Percentiles rank a stretch among this genome's conserved stretches.
phyloP scores from a whole-genome alignment of 2,329 filamentous ascomycete genomes.

The Xylariales sp. region DNA sequence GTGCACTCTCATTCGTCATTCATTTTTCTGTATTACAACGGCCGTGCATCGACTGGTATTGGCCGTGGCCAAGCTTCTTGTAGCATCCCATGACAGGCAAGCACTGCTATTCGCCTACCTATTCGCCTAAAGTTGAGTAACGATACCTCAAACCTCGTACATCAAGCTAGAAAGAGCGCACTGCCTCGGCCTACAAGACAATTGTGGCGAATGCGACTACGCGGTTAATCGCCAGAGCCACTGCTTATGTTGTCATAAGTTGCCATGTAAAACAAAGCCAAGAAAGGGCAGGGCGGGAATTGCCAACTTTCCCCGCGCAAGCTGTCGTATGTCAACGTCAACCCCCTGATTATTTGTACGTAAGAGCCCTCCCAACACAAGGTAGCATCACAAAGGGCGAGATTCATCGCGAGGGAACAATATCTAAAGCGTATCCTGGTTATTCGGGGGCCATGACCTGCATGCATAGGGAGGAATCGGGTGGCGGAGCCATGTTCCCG shows the following conservation, averaged over 20 bases:
- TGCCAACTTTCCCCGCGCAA: slow-evolving; percentile 9
- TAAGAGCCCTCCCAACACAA: slow-evolving; percentile 7
- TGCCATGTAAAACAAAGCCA: slow-evolving; percentile 10
- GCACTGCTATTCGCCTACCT: no score
- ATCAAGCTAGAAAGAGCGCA: not conserved
- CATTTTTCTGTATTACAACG: not conserved
- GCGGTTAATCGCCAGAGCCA: not conserved
- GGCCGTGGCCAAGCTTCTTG: not conserved
- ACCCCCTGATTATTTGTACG: slow-evolving; percentile 28
- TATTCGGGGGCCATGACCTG: slow-evolving; percentile 21
- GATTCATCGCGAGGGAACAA: slow-evolving; percentile 1
- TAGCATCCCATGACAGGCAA: no score
- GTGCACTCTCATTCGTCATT: not conserved
- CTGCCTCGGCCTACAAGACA: not conserved
- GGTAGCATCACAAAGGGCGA: slow-evolving; percentile 5
- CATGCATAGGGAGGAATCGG: slow-evolving; percentile 25
- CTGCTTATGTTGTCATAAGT: slow-evolving; percentile 22
- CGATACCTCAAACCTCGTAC: slow-evolving; percentile 6
- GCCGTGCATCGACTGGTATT: not conserved
- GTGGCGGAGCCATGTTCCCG: slow-evolving; percentile 21
- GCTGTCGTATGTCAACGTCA: not conserved
- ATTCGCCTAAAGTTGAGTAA: not conserved
- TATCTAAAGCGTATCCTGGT: slow-evolving; percentile 1
- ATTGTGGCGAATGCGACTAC: not conserved
- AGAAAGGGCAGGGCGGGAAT: not conserved